phyloP scores from a whole-genome alignment of 305 asterid species.

The Fraxinus latifolia region DNA sequence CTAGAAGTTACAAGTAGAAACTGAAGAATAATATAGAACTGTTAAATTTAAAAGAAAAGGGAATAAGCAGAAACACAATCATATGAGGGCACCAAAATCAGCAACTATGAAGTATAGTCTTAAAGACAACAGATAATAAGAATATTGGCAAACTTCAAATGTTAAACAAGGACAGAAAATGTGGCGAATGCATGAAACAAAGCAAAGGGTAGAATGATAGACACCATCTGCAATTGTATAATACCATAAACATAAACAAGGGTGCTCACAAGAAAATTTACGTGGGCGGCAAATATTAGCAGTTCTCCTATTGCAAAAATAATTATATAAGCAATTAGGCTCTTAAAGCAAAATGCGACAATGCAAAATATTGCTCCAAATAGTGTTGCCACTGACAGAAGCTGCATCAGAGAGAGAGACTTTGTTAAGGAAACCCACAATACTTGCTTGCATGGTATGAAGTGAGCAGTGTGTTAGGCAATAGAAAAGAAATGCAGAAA shows the following conservation, averaged over 20 bases:
- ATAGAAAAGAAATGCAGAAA: not conserved
- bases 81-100: not conserved
- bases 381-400: slow-evolving; percentile 66
- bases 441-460: not conserved
- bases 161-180: not conserved
- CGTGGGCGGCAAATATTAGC: slow-evolving; percentile 94
- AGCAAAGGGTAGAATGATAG: not conserved
- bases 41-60: not conserved
- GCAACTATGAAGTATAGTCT: not conserved
- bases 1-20: not conserved
- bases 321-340: slow-evolving; percentile 56
- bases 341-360: slow-evolving; percentile 76
- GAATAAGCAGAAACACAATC: not conserved
- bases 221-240: not conserved
- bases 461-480: not conserved
- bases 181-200: not conserved
- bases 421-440: not conserved
- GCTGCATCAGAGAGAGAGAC: slow-evolving; percentile 39
- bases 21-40: not conserved
- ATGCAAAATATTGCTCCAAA: slow-evolving; percentile 80
- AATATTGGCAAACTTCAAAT: not conserved
- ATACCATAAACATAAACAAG: slow-evolving; percentile 11
- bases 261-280: slow-evolving; percentile 21
- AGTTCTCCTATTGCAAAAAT: slow-evolving; percentile 79
- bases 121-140: not conserved